Evolutionary conservation across 148 eudicot genomes (phyloP).

Genomic region (Silene conica): DNA sequence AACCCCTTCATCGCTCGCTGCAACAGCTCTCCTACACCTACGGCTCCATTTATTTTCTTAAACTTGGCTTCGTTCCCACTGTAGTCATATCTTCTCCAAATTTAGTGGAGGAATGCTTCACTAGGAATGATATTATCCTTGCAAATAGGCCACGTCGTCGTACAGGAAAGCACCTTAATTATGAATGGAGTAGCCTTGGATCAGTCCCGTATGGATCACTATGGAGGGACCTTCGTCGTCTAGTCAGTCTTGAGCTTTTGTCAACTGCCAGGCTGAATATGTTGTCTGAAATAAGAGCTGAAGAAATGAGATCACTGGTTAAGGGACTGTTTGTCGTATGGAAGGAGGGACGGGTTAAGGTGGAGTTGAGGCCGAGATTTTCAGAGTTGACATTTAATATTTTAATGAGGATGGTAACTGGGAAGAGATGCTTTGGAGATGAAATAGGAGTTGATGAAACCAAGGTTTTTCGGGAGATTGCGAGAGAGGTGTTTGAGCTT

Average conservation of each 20-base stretch:
- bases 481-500: constrained; percentile 16
- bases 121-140: constrained; percentile 24
- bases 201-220: constrained; percentile 26
- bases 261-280: constrained; percentile 11
- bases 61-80: constrained; percentile 18
- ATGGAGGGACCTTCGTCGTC: constrained; percentile 31
- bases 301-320: constrained; percentile 29
- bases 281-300: constrained; percentile 17
- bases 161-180: constrained; percentile 24
- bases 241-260: constrained; percentile 21
- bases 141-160: constrained; percentile 26
- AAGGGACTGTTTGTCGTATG: constrained; percentile 16
- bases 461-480: constrained; percentile 12
- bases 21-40: constrained; percentile 14
- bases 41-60: constrained; percentile 23
- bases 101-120: constrained; percentile 30
- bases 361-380: constrained; percentile 30
- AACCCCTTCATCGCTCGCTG: constrained; percentile 24
- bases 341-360: neutral
- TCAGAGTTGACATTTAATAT: constrained; percentile 36
- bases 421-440: constrained; percentile 33
- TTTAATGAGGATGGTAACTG: constrained; percentile 33
- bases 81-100: constrained; percentile 26
- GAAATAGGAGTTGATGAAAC: constrained; percentile 17
- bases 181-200: constrained; percentile 18